Base-by-base conservation (phyloP, 2,329 filamentous ascomycete genomes). In the Aspergillus fumigatus region DNA sequence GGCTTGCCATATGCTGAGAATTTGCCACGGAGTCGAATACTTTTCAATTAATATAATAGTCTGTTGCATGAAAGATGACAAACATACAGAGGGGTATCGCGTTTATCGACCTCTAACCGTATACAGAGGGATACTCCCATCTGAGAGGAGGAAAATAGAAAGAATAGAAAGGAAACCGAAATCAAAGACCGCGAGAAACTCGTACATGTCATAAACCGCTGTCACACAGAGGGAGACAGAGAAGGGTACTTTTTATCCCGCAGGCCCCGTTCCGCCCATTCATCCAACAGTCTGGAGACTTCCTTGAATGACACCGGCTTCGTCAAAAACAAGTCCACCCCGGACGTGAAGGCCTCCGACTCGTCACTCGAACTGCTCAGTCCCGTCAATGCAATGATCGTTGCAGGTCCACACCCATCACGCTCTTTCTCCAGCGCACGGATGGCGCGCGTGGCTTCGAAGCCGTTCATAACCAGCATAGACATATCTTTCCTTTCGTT, bases 401-500 rank as follows among this genome's bases (percentile, higher is more conserved):
- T 70, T n/a, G n/a, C n/a, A n/a, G n/a, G n/a, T n/a, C n/a, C n/a
- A n/a, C n/a, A n/a, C n/a, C n/a, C n/a, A n/a, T n/a, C n/a, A n/a
- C n/a, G n/a, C n/a, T n/a, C n/a, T n/a, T n/a, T n/a, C n/a, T n/a
- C n/a, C n/a, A n/a, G n/a, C n/a, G n/a, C n/a, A n/a, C n/a, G n/a
- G n/a, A n/a, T n/a, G n/a, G n/a, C 71, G 7, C 76, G 72, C 5
- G 78, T 78, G 2, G 78, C 75, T 61, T 78, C 74, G 49, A 79
- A 78, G 1, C 78, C 77, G 59, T 79, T 75, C 75, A 79, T 77
- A 4, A 78, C 72, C 0, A 77, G 77, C 77, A 80, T 80, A 2
- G 73, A 75, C 40, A 79, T 77, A 51, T 79, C 75, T 69, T 40
- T 26, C 32, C 4, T 41, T 6, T n/a, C 8, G 11, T 27, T 35